Evolutionary conservation across 345 rosid genomes (phyloP).

Genomic region (Boechera retrofracta): DNA sequence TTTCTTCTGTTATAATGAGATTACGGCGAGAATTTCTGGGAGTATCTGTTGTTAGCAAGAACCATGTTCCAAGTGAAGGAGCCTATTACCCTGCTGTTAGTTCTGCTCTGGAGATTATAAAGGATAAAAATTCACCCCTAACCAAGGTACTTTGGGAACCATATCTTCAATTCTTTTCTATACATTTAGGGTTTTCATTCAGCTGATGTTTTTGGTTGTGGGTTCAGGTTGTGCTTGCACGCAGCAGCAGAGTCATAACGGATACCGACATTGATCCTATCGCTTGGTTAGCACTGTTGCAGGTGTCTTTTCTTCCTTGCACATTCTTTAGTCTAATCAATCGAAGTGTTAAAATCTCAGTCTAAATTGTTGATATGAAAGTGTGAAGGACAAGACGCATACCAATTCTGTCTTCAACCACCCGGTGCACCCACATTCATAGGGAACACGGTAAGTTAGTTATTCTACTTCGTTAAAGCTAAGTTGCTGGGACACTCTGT

Average conservation of each 20-base stretch:
- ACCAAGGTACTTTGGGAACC: conserved; percentile 53
- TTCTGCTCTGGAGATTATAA: conserved; percentile 69
- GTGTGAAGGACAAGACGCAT: conserved; percentile 83
- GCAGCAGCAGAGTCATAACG: conserved; percentile 74
- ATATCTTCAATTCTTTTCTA: neutral
- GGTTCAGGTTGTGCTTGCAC: conserved; percentile 85
- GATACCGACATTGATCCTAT: conserved; percentile 76
- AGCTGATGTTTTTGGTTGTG: conserved; percentile 19
- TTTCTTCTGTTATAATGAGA: conserved; percentile 57
- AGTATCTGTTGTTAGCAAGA: conserved; percentile 62
- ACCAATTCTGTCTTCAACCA: conserved; percentile 93
- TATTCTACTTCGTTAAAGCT: neutral
- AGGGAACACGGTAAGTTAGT: conserved; percentile 76
- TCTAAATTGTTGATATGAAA: conserved; percentile 33
- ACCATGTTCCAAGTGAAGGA: conserved; percentile 61
- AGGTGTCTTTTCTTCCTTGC: conserved; percentile 52
- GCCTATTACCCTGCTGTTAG: conserved; percentile 68
- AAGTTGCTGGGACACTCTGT: neutral
- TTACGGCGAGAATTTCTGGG: conserved; percentile 52
- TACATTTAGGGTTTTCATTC: conserved; percentile 18
- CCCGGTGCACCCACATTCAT: conserved; percentile 86
- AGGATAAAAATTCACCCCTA: conserved; percentile 56
- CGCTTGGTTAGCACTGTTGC: conserved; percentile 77
- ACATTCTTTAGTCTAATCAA: neutral
- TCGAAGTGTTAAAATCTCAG: neutral